A percentile compares a stretch with the other conserved stretches of the same genome.
phyloP scores from a whole-genome alignment of 1,284 basidiomycete species.

The Cryptococcus maquisensis region DNA sequence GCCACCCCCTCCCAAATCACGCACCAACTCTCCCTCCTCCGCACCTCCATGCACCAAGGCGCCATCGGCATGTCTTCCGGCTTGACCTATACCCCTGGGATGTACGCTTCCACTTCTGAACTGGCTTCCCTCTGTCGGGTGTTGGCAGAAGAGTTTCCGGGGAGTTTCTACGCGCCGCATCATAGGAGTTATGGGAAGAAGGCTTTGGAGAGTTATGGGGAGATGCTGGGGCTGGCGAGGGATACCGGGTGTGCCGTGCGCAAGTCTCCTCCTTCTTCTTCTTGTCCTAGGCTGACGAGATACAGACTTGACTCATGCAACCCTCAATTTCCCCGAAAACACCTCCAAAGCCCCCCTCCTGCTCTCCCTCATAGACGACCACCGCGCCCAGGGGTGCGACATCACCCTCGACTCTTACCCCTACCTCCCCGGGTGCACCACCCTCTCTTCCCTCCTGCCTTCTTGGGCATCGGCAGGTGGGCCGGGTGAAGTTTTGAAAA shows the following conservation, averaged over 20 bases:
- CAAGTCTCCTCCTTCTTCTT: conserved; percentile 10
- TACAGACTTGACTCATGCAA: conserved; percentile 46
- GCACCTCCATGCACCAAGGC: conserved; percentile 34
- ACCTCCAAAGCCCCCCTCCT: conserved; percentile 34
- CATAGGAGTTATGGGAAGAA: conserved; percentile 41
- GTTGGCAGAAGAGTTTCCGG: conserved; percentile 31
- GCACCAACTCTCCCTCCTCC: conserved; percentile 31
- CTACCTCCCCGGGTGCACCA: conserved; percentile 45
- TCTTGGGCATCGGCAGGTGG: conserved; percentile 42
- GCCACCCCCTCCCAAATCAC: conserved; percentile 28
- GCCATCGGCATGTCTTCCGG: conserved; percentile 47
- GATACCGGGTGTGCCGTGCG: conserved; percentile 39
- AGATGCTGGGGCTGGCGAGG: conserved; percentile 40
- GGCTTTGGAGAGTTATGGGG: conserved; percentile 38
- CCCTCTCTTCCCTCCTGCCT: conserved; percentile 40
- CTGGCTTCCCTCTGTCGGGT: conserved; percentile 31
- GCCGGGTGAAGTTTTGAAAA: conserved; percentile 29
- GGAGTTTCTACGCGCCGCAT: conserved; percentile 45
- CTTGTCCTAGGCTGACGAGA: neutral
- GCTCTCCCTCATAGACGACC: conserved; percentile 32
- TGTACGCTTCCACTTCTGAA: conserved; percentile 46
- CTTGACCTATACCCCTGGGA: conserved; percentile 47
- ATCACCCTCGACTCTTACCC: conserved; percentile 46
- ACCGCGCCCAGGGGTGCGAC: conserved; percentile 27
- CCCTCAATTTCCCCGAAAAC: conserved; percentile 46